Evolutionary conservation across 169 alveolate genomes (phyloP).

Genomic region (Miamiensis avidus): DNA sequence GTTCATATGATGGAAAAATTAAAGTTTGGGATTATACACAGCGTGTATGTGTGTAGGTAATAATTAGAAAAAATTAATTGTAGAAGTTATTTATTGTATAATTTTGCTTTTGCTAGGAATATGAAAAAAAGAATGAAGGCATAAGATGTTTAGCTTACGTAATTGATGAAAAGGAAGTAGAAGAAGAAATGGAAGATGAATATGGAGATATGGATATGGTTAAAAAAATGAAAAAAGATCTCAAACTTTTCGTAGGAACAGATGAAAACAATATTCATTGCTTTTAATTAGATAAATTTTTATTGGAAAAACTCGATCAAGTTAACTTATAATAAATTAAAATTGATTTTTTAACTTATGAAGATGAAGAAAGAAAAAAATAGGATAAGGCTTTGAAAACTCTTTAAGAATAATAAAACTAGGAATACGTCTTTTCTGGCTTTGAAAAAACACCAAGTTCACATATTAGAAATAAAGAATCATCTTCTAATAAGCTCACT

Average conservation of each 20-base stretch:
- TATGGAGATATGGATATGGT: neutral
- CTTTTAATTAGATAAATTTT: constrained; percentile 12
- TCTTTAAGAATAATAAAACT: no score
- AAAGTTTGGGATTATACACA: constrained; percentile 64
- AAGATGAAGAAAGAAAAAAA: no score
- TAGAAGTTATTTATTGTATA: no score
- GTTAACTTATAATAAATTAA: no score
- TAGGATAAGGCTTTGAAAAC: no score
- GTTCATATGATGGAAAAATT: constrained; percentile 53
- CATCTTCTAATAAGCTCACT: no score
- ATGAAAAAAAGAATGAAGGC: constrained; percentile 25
- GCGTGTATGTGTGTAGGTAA: constrained; percentile 45
- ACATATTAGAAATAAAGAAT: no score
- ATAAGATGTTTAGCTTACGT: constrained; percentile 33
- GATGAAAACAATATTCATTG: constrained; percentile 39
- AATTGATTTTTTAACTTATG: no score
- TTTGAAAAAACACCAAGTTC: no score
- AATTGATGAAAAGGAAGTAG: constrained; percentile 19
- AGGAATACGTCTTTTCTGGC: no score
- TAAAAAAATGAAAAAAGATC: neutral
- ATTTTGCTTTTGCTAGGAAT: neutral
- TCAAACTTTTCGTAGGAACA: constrained; percentile 39
- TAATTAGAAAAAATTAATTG: neutral
- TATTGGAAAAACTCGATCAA: no score
- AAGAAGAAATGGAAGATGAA: constrained; percentile 10